phyloP scores from a whole-genome alignment of 208 protist genomes.

The Novymonas esmeraldas region DNA sequence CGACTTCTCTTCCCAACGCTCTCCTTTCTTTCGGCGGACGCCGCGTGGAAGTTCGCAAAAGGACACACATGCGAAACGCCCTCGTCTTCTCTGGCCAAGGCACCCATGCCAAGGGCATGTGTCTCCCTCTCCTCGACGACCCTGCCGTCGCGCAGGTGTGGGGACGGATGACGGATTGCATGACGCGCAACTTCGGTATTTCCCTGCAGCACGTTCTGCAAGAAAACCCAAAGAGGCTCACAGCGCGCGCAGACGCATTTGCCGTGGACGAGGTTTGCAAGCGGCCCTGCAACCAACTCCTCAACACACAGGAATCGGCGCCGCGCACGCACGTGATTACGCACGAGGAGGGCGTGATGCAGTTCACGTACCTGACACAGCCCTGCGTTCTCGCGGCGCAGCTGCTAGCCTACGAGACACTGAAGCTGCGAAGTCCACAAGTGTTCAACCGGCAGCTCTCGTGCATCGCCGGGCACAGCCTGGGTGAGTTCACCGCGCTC shows the following conservation, averaged over 20 bases:
- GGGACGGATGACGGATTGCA: slow-evolving; percentile 72
- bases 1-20: no score
- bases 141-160: slow-evolving; percentile 51
- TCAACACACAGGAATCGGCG: slow-evolving; percentile 57
- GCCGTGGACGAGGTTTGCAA: slow-evolving; percentile 46
- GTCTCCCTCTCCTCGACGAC: slow-evolving; percentile 53
- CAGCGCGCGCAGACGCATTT: slow-evolving; percentile 51
- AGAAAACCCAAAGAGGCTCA: slow-evolving; percentile 70
- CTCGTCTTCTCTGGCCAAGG: slow-evolving; percentile 88
- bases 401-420: slow-evolving; percentile 48
- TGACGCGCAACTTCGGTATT: slow-evolving; percentile 77
- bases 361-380: slow-evolving; percentile 81
- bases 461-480: slow-evolving; percentile 76
- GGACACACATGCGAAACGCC: slow-evolving; percentile 35
- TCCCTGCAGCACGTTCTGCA: slow-evolving; percentile 72
- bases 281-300: slow-evolving; percentile 37
- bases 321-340: slow-evolving; percentile 36
- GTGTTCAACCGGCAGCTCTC: slow-evolving; percentile 25
- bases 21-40: no score
- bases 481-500: slow-evolving; percentile 89
- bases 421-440: slow-evolving; percentile 14
- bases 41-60: no score
- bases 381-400: slow-evolving; percentile 82
- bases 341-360: slow-evolving; percentile 72
- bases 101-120: slow-evolving; percentile 76